phyloP scores from a whole-genome alignment of 2,329 filamentous ascomycete species.

The Colletotrichum gigasporum region DNA sequence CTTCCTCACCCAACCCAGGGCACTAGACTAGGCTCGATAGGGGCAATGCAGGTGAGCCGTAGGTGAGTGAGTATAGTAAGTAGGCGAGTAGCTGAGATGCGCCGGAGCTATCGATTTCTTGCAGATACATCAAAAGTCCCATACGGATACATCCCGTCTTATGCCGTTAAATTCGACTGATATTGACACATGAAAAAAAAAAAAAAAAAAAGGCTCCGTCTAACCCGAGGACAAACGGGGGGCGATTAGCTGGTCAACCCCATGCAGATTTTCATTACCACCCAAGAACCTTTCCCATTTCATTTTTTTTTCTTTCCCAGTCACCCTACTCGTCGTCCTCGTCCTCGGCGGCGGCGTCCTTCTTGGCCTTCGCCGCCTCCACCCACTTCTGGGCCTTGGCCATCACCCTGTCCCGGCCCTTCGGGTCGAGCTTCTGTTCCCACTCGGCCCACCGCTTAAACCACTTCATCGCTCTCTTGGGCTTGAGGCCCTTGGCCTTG shows the following conservation, averaged over 20 bases:
- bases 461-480: conserved; percentile 83
- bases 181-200: conserved; percentile 19
- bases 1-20: conserved; percentile 16
- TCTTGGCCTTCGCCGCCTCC: conserved; percentile 57
- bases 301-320: neutral
- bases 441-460: conserved; percentile 93
- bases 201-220: neutral
- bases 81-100: neutral
- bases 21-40: too few species aligned
- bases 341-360: conserved; percentile 50
- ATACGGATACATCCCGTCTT: conserved; percentile 3
- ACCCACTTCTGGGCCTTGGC: conserved; percentile 78
- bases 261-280: conserved; percentile 21
- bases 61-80: neutral
- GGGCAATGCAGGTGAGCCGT: neutral
- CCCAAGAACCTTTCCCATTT: conserved; percentile 21
- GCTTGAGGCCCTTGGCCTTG: conserved; percentile 76
- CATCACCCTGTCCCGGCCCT: conserved; percentile 76
- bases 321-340: conserved; percentile 44
- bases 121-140: conserved; percentile 7
- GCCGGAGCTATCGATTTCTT: neutral
- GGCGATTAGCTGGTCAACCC: neutral
- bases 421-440: conserved; percentile 67
- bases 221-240: conserved; percentile 10
- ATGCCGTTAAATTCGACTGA: neutral